Conservation (phyloP, 176 grass and related monocot genomes). For the Oryza officinalis region DNA sequence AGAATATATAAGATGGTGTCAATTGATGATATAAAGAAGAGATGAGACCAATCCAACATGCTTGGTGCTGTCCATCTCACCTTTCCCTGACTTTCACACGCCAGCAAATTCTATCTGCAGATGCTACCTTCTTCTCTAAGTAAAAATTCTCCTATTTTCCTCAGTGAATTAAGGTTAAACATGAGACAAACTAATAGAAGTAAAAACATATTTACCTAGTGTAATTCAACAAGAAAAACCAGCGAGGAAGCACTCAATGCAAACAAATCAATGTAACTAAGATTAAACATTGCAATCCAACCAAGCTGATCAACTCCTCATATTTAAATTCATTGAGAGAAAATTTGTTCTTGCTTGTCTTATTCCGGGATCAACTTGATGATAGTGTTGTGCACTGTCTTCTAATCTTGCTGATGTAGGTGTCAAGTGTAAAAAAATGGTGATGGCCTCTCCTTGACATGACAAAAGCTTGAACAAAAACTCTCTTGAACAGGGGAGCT, state of each 20-base stretch:
- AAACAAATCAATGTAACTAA: not conserved
- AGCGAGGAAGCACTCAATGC: not conserved
- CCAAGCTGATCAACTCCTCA: not conserved
- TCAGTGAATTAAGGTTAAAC: not conserved
- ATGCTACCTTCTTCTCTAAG: constrained; percentile 41
- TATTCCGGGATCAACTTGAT: not conserved
- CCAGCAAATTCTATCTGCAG: constrained; percentile 33
- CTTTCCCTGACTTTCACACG: constrained; percentile 24
- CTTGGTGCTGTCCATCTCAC: constrained; percentile 43
- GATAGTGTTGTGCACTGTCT: constrained; percentile 2
- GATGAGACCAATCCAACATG: not conserved
- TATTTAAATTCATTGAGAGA: not conserved
- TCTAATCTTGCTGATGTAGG: not conserved
- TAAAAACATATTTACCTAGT: not conserved
- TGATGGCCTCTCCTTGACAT: not conserved
- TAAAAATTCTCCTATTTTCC: not conserved
- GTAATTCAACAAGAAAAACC: not conserved
- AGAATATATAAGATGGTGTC: not conserved
- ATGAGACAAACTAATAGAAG: not conserved
- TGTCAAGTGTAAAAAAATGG: not conserved
- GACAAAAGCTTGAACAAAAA: not conserved
- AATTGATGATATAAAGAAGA: not conserved
- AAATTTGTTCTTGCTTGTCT: not conserved
- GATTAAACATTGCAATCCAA: not conserved
- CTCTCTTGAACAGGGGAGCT: not conserved